Base-by-base conservation (phyloP, 805 yeast species). In the Candida ficus region DNA sequence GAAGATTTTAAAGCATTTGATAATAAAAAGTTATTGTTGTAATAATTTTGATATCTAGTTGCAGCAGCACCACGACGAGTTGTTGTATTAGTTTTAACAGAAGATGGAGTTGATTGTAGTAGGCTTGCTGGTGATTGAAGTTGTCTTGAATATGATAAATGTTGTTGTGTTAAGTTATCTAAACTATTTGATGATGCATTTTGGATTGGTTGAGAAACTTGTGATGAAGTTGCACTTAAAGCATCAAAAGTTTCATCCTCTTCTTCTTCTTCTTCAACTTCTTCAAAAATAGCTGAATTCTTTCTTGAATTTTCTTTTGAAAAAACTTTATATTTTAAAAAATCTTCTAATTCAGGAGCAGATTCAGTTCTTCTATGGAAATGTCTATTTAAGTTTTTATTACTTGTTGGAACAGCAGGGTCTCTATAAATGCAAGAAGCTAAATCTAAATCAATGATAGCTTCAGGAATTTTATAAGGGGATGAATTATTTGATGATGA, bases 361-460 rank as follows among this genome's bases (percentile, higher is more conserved):
- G 77, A 70, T 53, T 75, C 81, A 1, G 78, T 64, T 42, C 80
- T 64, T 50, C 78, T 64, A 52, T 75, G 80, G 6, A 60, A 47
- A 36, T 53, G 45, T 56, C 56, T 46, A 46, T 56, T 44, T 60
- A 23, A 11, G 16, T 62, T 60, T 5, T 44, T 41, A 2, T 31
- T 23, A 11, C 39, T 39, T 3, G 28, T 27, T 7, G 39, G 37
- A 5, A 42, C 18, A 14, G 53, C 43, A 9, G 64, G 64, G 37
- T 61, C 58, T 38, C 56, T 54, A 35, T 49, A 50, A 14, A 67
- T 56, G 31, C 66, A 70, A 19, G 72, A 60, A 10, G 78, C 79
- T 22, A 71, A 71, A 45, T 77, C 82, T 35, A 77, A 56, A 47
- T 77, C 80, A 19, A 77, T 78, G 19, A 72, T 62, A 2, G 81